Base-by-base conservation (phyloP, 2,329 filamentous ascomycete genomes). In the Graphiopsis chlorocephala region DNA sequence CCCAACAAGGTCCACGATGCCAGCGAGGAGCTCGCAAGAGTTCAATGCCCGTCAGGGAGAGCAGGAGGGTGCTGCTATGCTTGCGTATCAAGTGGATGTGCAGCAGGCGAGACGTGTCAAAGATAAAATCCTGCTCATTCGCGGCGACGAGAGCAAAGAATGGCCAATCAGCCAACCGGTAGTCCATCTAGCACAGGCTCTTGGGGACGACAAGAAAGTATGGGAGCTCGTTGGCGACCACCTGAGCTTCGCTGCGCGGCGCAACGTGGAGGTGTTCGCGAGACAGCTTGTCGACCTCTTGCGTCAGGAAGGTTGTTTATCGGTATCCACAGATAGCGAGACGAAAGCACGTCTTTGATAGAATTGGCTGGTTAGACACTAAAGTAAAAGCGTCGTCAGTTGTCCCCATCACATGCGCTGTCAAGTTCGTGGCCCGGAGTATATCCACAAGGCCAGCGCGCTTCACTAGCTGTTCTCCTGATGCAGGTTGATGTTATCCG, bases 11-110 rank as follows among this genome's bases (percentile, higher is more conserved):
- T 33, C 55, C 5, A 23, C 31, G 14, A 7, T 38, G 53, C 53
- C 53, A 35, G 29, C 53, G 8, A 45, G 45, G 55, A 58, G 35
- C 25, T 33, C 35, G n/a, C 20, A 58, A 45, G 55, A 35, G 5
- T 58, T 58, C 55, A 58, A 58, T 26, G 55, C 55, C 28, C 55
- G 55, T 8, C 55, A 58, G 25, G 55, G 55, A 42, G 55, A 58
- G 15, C 55, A 58, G 15, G 55, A 58, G 25, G 55, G 33, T 20
- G 55, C 31, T 8, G 55, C 55, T n/a, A 58, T 58, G 55, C 55
- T 58, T 45, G 55, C 55, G 55, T 58, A 42, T 17, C 20, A 38
- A 17, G 55, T 58, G 15, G 55, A 58, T 35, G 23, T 58, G 23
- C n/a, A 28, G 35, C 20, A n/a, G 29, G 55, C 35, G 4, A 58